phyloP scores from a whole-genome alignment of 176 grass and related monocot species.

The barley (Hordeum vulgare) region MorexV3_pseudomolecules_assembly NC_058524.1:405377108-405377607 shows the following conservation, averaged over 20 bases:
- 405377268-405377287: neutral
- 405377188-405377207: neutral
- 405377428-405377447: slow-evolving; percentile 82
- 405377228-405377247: neutral
- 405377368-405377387: slow-evolving; percentile 82
- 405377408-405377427: slow-evolving; percentile 83
- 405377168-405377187: neutral
- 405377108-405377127: neutral
- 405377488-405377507: slow-evolving; percentile 83
- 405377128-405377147: neutral
- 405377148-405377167: neutral
- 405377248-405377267: neutral
- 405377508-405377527: slow-evolving; percentile 88
- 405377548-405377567: slow-evolving; percentile 47
- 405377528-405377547: slow-evolving; percentile 45
- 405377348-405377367: slow-evolving; percentile 61
- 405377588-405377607: slow-evolving; percentile 52
- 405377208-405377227: neutral
- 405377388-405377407: slow-evolving; percentile 88
- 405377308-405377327: slow-evolving; percentile 23
- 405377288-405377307: neutral
- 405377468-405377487: slow-evolving; percentile 77
- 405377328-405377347: slow-evolving; percentile 54
- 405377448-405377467: slow-evolving; percentile 84
- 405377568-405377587: slow-evolving; percentile 72